Percentiles rank a stretch among this genome's conserved stretches.
phyloP scores from a whole-genome alignment of 805 yeast species.

The Gaillardinia entomophila region DNA sequence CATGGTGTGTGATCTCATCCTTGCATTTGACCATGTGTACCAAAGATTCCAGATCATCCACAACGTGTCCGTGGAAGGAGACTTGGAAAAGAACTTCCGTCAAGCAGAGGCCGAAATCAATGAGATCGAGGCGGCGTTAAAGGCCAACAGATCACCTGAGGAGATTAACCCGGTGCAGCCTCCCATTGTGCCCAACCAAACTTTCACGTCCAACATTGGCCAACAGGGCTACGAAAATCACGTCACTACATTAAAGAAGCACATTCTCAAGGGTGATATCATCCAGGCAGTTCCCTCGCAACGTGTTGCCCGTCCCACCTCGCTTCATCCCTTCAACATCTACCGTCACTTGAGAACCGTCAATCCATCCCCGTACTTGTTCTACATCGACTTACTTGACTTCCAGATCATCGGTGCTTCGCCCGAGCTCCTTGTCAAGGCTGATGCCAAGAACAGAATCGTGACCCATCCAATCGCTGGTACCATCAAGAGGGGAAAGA shows the following conservation, averaged over 20 bases:
- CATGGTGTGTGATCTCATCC: conserved; percentile 85
- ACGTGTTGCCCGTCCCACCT: conserved; percentile 91
- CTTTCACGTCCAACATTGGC: conserved; percentile 84
- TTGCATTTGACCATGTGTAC: conserved; percentile 91
- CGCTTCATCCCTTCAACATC: conserved; percentile 92
- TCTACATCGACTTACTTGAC: conserved; percentile 85
- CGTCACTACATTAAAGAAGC: conserved; percentile 68
- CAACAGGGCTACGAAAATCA: conserved; percentile 87
- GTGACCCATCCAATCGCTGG: conserved; percentile 99
- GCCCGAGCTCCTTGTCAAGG: conserved; percentile 86
- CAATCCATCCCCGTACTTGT: conserved; percentile 95
- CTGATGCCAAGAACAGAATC: conserved; percentile 65
- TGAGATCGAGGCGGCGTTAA: conserved; percentile 45
- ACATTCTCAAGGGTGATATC: conserved; percentile 86
- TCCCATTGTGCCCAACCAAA: conserved; percentile 60
- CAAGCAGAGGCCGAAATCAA: conserved; percentile 54
- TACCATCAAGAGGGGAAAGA: conserved; percentile 84
- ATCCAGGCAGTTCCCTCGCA: conserved; percentile 99
- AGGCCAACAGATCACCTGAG: conserved; percentile 35
- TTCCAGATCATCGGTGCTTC: conserved; percentile 97
- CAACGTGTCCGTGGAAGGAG: conserved; percentile 51
- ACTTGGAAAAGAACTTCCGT: conserved; percentile 42
- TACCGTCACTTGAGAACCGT: conserved; percentile 92
- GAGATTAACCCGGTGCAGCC: conserved; percentile 66
- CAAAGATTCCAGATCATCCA: conserved; percentile 89